Evolutionary conservation across 495 filamentous ascomycete species (phyloP), one percentile per base, ranked within the genome.

Genomic region (Melanomma pulvis-pyrius): DNA sequence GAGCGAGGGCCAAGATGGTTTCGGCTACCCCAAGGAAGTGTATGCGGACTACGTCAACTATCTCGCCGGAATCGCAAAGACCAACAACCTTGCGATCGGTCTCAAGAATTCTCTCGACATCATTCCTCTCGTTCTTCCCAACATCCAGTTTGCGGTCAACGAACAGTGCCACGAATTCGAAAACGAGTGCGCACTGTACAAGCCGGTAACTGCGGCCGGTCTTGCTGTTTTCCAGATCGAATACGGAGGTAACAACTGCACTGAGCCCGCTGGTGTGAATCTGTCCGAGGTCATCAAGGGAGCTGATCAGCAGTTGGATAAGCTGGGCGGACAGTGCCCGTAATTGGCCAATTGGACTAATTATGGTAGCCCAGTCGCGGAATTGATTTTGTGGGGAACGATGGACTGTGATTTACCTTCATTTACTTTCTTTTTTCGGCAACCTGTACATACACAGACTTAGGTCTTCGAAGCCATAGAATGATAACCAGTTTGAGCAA

Each of bases 191-290:
- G 77, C 76, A 36, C 75, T 69, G 0, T 88, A 84, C 66, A 71
- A 74, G 1, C 73, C 82, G 15, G 87, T 89, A 65, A 79, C 82
- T 11, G 60, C 77, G 15, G 80, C 77, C 3, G 77, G 76, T 46
- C 88, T 89, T 74, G 87, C 88, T 0, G 86, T 91, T 15, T 90
- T 90, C 68, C 83, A 90, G 67, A 87, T 90, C 57, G 88, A 90
- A 74, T 90, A 91, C 39, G 57, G 25, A n/a, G 25, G 46, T 6
- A 60, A 49, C 6, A 34, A 60, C 44, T 60, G 57, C 44, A 29
- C 41, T n/a, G 21, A 60, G 39, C 39, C 39, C 11, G 25, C 39
- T 29, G 57, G 57, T 49, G 57, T 60, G 1, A 32, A 2, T 1
- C 19, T 60, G 2, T 41, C 30, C 46, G 21, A n/a, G 22, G 44